Conservation (phyloP, 2,329 filamentous ascomycete genomes). For the Fusarium sp. region DNA sequence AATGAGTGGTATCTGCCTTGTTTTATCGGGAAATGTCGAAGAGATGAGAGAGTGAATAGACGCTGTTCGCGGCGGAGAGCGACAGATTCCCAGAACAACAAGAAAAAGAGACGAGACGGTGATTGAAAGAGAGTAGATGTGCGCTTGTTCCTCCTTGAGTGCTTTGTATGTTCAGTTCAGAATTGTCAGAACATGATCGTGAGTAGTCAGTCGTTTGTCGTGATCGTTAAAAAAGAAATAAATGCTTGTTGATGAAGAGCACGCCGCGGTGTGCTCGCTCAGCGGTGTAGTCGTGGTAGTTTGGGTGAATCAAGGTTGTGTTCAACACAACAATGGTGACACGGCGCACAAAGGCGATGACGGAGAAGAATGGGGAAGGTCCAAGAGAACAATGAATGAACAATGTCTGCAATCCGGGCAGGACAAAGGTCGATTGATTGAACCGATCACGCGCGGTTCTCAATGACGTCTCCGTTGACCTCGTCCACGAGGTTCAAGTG, state of each 20-base stretch:
- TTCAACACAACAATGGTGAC: conserved; percentile 34
- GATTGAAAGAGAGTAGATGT: conserved; percentile 33
- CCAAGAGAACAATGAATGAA: conserved; percentile 8
- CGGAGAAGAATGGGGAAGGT: not conserved
- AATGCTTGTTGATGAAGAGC: conserved; percentile 15
- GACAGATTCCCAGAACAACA: conserved; percentile 16
- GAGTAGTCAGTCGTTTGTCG: conserved; percentile 7
- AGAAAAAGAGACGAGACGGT: conserved; percentile 15
- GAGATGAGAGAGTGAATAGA: conserved; percentile 18
- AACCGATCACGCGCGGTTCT: not conserved
- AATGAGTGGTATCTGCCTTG: conserved; percentile 17
- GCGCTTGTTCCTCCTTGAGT: conserved; percentile 34
- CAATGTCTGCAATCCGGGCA: conserved; percentile 18
- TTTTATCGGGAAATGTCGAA: conserved; percentile 12
- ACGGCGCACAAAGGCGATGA: conserved; percentile 22
- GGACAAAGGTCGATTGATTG: conserved; percentile 19
- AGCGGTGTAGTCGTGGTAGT: conserved; percentile 11
- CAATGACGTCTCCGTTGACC: conserved; percentile 24
- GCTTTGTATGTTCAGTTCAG: conserved; percentile 17
- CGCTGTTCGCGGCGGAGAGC: conserved; percentile 11
- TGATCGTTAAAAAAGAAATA: conserved; percentile 15
- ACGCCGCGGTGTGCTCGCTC: conserved; percentile 6
- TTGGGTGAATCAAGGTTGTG: conserved; percentile 21
- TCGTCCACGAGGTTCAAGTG: conserved; percentile 32
- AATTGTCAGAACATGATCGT: conserved; percentile 40